A percentile compares a stretch with the other conserved stretches of the same genome.
These are phyloP conservation scores for Chaetothyriales sp. DNA, from an alignment of 2,329 filamentous ascomycete species.

Conservation along the genomic window DNA sequence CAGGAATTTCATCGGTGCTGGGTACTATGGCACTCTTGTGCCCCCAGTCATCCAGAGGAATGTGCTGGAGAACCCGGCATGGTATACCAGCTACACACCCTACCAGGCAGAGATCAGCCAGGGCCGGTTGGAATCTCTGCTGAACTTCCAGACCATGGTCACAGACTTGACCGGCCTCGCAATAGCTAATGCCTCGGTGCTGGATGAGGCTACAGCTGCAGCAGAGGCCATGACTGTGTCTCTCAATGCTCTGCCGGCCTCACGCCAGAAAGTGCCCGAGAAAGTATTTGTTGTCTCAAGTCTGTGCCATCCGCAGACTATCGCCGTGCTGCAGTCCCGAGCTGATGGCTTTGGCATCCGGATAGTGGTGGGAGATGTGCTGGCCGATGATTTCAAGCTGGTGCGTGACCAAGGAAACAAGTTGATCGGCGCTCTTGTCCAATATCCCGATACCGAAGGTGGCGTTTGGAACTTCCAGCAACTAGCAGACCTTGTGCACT, in stretches of 20 bases:
- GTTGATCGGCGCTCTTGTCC: constrained; percentile 77
- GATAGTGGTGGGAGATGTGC: constrained; percentile 57
- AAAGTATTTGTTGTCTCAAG: constrained; percentile 78
- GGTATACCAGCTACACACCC: constrained; percentile 96
- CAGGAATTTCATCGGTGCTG: constrained; percentile 55
- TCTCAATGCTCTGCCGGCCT: constrained; percentile 55
- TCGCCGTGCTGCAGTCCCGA: constrained; percentile 67
- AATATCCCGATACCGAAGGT: constrained; percentile 84
- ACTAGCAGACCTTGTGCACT: constrained; percentile 63
- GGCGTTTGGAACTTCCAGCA: constrained; percentile 58
- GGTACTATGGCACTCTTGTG: constrained; percentile 75
- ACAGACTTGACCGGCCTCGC: constrained; percentile 73
- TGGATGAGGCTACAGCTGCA: constrained; percentile 84
- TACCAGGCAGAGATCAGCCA: constrained; percentile 97
- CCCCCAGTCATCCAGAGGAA: constrained; percentile 88
- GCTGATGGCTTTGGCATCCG: constrained; percentile 84
- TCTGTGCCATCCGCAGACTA: constrained; percentile 69
- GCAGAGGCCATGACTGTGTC: constrained; percentile 94
- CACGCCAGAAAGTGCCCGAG: constrained; percentile 55
- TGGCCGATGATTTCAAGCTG: constrained; percentile 46
- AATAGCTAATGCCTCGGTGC: constrained; percentile 76
- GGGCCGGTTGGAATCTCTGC: constrained; percentile 73
- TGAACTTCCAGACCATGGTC: constrained; percentile 93
- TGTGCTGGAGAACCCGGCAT: constrained; percentile 78
- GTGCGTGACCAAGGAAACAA: constrained; percentile 65